phyloP scores from a whole-genome alignment of 495 filamentous ascomycete species.

The Daldinia decipiens region DNA sequence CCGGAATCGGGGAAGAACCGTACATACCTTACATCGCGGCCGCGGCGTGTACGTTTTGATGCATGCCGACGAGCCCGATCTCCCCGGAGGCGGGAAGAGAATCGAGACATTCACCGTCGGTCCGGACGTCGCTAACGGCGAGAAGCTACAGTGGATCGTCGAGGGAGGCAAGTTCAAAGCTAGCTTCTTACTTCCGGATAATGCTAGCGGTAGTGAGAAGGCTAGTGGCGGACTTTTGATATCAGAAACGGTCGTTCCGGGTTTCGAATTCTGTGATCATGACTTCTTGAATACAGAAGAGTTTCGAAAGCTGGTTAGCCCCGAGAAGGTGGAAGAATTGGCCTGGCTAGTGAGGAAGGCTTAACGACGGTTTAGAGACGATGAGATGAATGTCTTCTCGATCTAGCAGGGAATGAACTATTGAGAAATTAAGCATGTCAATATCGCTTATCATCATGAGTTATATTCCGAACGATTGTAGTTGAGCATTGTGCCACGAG shows the following conservation, averaged over 20 bases:
- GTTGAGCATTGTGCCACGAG: neutral
- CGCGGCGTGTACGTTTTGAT: constrained; percentile 70
- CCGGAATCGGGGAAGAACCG: constrained; percentile 65
- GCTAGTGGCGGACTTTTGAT: constrained; percentile 64
- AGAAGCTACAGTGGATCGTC: constrained; percentile 74
- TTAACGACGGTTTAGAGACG: neutral
- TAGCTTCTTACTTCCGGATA: constrained; percentile 65
- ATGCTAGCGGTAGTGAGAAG: constrained; percentile 46
- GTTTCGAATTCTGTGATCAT: constrained; percentile 72
- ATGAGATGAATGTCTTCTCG: neutral
- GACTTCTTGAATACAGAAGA: constrained; percentile 63
- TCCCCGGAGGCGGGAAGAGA: constrained; percentile 46
- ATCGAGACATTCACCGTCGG: constrained; percentile 70
- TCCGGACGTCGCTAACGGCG: constrained; percentile 62
- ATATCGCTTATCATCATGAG: neutral
- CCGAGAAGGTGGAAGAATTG: constrained; percentile 59
- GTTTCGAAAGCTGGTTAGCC: constrained; percentile 59
- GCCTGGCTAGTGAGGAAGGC: constrained; percentile 50
- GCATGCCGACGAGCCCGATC: constrained; percentile 51
- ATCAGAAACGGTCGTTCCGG: constrained; percentile 73
- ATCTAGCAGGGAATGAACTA: neutral
- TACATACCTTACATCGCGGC: constrained; percentile 63
- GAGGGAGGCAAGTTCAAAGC: constrained; percentile 73
- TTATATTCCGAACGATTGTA: neutral
- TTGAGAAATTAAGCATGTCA: neutral